Base-by-base conservation (phyloP, 1,139 yeast genomes). In the Suhomyces terraborum region DNA sequence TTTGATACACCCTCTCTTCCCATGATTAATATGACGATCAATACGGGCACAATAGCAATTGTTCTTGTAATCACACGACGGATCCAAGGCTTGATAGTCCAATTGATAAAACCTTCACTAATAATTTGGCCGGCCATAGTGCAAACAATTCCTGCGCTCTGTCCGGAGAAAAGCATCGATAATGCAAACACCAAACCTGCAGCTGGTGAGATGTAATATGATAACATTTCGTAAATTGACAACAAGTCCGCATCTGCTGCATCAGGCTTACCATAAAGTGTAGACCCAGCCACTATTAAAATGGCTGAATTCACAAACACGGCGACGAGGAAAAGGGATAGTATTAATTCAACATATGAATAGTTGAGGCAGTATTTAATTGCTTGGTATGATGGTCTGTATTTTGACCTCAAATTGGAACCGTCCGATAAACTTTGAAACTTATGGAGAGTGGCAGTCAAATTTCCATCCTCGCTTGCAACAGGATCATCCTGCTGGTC, bases 71-170 rank as follows among this genome's bases (percentile, higher is more conserved):
- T 71, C 4, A 87, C 57, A 53, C 95, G 70, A 58, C 95, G 73
- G 35, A 82, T 56, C 95, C 95, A 87, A 5, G 95, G 95, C 51
- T 67, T 73, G 35, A 84, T 58, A 13, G 77, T 77, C 94, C 95
- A 86, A 46, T 80, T 77, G 32, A 87, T 74, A 56, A 85, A 88
- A 1, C 95, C 95, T 59, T 87, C 95, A 50, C 87, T 76, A 4
- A 87, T 89, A 53, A 87, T 83, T 59, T 87, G 95, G 8, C 95
- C 95, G 0, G 94, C 88, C 63, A 87, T 83, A 0, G 95, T 87
- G 58, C 95, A 87, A 1, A 87, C 91, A 44, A 87, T 82, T 35
- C 94, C 94, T 0, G 95, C 91, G 46, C 88, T 80, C 55, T 84
- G 88, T 8, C 95, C 95, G 45, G 88, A 80, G 51, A 82, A 76